These are phyloP conservation scores for Chlorophyllum brunneum DNA, from an alignment of 768 basidiomycete species.

Conservation along the genomic window DNA sequence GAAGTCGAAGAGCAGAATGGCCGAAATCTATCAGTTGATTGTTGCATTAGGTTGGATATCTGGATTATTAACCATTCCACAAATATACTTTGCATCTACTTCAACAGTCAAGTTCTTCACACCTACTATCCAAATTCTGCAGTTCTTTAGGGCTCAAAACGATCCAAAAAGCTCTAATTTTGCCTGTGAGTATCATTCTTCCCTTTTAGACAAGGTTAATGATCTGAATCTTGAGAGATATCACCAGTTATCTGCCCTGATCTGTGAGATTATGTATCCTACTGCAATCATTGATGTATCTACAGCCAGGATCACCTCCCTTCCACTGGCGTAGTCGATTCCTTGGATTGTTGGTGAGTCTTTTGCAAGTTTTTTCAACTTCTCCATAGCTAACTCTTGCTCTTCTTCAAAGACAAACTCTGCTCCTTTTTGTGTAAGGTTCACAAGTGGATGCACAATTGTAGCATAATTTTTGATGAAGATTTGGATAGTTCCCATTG, in stretches of 20 bases:
- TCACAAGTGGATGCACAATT: constrained; percentile 16
- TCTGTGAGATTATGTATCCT: constrained; percentile 16
- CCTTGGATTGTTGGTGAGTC: constrained; percentile 13
- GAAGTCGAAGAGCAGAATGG: no score
- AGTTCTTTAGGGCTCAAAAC: constrained; percentile 18
- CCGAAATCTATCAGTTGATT: no score
- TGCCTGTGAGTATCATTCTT: constrained; percentile 24
- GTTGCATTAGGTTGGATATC: no score
- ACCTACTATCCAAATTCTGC: constrained; percentile 22
- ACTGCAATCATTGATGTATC: constrained; percentile 20
- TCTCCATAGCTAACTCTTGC: constrained; percentile 2
- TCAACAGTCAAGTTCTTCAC: constrained; percentile 22
- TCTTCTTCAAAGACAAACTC: constrained; percentile 25
- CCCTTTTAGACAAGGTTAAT: constrained; percentile 17
- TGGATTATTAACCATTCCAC: constrained; percentile 30
- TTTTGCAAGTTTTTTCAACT: not conserved
- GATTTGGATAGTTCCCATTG: constrained; percentile 19
- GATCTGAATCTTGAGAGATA: no score
- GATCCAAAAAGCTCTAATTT: constrained; percentile 33
- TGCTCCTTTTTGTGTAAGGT: constrained; percentile 18
- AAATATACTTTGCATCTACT: constrained; percentile 29
- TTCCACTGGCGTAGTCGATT: constrained; percentile 14
- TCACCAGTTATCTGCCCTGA: constrained; percentile 9
- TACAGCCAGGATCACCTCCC: constrained; percentile 19
- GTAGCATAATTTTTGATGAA: constrained; percentile 26